phyloP scores from a whole-genome alignment of 1,284 basidiomycete genomes.

The Ceratobasidium sp. region DNA sequence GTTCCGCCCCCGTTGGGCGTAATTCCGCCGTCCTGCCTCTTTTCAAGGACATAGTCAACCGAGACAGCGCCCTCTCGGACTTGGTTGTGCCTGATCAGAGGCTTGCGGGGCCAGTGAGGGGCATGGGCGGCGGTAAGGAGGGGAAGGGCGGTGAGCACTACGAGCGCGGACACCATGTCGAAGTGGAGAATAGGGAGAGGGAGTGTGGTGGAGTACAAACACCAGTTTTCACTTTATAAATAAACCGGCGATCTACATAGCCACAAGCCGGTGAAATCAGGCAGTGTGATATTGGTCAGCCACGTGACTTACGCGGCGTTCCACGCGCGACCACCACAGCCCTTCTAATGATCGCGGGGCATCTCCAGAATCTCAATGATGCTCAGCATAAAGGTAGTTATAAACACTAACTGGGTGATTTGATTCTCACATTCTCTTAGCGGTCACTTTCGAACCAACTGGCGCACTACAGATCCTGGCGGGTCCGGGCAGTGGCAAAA shows the following conservation, averaged over 20 bases:
- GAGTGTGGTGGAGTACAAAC: not conserved
- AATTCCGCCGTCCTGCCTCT: conserved; percentile 53
- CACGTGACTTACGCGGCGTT: conserved; percentile 12
- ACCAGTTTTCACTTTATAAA: conserved; percentile 12
- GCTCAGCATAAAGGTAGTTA: conserved; percentile 51
- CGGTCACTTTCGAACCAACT: conserved; percentile 73
- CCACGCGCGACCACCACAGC: conserved; percentile 36
- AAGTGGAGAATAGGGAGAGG: not conserved
- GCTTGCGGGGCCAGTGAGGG: conserved; percentile 57
- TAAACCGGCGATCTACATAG: conserved; percentile 7
- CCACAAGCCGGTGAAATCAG: not conserved
- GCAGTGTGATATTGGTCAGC: not conserved
- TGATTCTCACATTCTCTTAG: conserved; percentile 57
- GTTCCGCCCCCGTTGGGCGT: conserved; percentile 62
- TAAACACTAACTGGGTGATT: not conserved
- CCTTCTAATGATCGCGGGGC: conserved; percentile 21
- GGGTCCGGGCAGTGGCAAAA: conserved; percentile 83
- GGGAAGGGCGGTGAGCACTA: conserved; percentile 33
- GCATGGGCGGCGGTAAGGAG: conserved; percentile 52
- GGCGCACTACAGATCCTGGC: conserved; percentile 85
- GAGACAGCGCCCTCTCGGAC: conserved; percentile 59
- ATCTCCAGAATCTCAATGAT: conserved; percentile 51
- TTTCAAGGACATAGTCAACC: conserved; percentile 27
- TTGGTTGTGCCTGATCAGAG: conserved; percentile 62
- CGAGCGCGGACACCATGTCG: conserved; percentile 37